Evolutionary conservation across 257 asterid species (phyloP).

Genomic region (Solanum rostratum): DNA sequence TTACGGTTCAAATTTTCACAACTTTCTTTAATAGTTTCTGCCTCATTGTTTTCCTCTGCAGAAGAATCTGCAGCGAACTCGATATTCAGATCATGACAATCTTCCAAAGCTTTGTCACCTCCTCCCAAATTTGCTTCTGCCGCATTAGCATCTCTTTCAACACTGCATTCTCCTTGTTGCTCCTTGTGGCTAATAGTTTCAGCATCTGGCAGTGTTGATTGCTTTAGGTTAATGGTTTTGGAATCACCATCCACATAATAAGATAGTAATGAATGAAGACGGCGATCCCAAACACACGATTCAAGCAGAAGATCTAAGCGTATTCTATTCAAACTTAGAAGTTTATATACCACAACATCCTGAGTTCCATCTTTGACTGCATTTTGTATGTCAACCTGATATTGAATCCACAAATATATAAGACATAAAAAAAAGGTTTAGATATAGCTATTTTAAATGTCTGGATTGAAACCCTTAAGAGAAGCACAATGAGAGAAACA

Average conservation of each 20-base stretch:
- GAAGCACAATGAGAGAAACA: neutral
- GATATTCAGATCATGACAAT: neutral
- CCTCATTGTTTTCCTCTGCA: slow-evolving; percentile 4
- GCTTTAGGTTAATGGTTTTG: slow-evolving; percentile 2
- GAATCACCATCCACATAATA: neutral
- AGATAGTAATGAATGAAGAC: slow-evolving; percentile 59
- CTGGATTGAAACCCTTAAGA: neutral
- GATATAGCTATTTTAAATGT: neutral
- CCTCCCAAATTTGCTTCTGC: neutral
- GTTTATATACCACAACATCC: slow-evolving; percentile 29
- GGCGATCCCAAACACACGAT: slow-evolving; percentile 74
- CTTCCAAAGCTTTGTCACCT: neutral
- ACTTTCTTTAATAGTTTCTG: slow-evolving; percentile 24
- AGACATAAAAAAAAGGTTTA: neutral
- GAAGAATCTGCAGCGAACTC: neutral
- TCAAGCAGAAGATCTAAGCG: slow-evolving; percentile 65
- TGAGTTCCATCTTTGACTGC: slow-evolving; percentile 23
- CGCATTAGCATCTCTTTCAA: neutral
- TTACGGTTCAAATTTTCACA: slow-evolving; percentile 10
- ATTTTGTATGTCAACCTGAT: slow-evolving; percentile 39
- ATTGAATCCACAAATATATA: slow-evolving; percentile 1
- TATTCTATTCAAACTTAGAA: slow-evolving; percentile 52
- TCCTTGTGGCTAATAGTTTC: neutral
- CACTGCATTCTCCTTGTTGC: neutral
- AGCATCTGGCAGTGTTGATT: neutral